Evolutionary conservation across 2,329 filamentous ascomycete genomes (phyloP).

Genomic region (Fusarium irregulare): DNA sequence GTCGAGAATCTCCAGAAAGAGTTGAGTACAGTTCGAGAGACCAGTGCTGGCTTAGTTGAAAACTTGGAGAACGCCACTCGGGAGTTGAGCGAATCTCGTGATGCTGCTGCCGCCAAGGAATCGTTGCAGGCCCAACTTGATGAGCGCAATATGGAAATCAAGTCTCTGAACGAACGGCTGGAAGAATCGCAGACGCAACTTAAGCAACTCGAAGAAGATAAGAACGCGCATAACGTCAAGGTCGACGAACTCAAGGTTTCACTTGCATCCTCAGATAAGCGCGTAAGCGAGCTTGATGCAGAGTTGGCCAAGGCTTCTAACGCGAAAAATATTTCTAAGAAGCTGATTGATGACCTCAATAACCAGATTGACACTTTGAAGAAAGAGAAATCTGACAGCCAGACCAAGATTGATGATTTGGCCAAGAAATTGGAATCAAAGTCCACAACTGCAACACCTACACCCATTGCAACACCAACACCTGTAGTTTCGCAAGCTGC

Average conservation of each 20-base stretch:
- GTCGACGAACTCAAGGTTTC: conserved; percentile 53
- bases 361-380: conserved; percentile 53
- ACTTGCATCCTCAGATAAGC: conserved; percentile 52
- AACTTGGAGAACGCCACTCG: conserved; percentile 75
- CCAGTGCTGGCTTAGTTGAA: conserved; percentile 72
- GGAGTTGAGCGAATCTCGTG: conserved; percentile 65
- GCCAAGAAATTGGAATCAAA: conserved; percentile 56
- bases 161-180: conserved; percentile 62
- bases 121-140: conserved; percentile 63
- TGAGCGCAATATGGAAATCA: conserved; percentile 60
- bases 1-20: conserved; percentile 76
- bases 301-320: conserved; percentile 55
- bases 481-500: conserved; percentile 44
- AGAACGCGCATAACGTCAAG: conserved; percentile 47
- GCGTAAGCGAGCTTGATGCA: conserved; percentile 53
- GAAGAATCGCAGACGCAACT: conserved; percentile 58
- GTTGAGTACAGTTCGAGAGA: conserved; percentile 77
- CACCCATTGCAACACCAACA: conserved; percentile 40
- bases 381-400: conserved; percentile 49
- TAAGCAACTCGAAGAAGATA: conserved; percentile 56
- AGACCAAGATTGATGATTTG: conserved; percentile 54
- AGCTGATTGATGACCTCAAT: conserved; percentile 53
- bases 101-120: conserved; percentile 54
- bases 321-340: conserved; percentile 56
- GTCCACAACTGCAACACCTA: conserved; percentile 17